Evolutionary conservation across 495 filamentous ascomycete genomes (phyloP), one percentile per base, ranked within the genome.

Genomic region (Gamarada debralockiae): DNA sequence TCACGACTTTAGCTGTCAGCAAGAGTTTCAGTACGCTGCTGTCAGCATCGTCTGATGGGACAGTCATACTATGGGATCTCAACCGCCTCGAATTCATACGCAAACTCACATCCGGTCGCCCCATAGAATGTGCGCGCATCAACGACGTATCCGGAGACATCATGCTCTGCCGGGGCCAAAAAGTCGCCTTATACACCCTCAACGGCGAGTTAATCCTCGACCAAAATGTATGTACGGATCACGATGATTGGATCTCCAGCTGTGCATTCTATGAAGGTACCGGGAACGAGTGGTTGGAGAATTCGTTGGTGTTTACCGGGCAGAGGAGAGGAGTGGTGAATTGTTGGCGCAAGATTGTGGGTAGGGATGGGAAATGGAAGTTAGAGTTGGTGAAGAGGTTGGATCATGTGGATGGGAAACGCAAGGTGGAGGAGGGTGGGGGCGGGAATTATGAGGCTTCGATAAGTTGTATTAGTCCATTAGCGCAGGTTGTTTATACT

Each of bases 191-290:
- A n/a, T 97, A 87, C 65, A 93, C 89, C 0, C 74, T 98, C 21
- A 98, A 98, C 59, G 93, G 93, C 8, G 79, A 86, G 22, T 55
- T 91, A 0, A 67, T 97, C 12, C 74, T 96, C 1, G 84, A 92
- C 48, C 87, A 95, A 62, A 82, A 82, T 24, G 80, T 95, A 3
- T 90, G 86, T 49, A 79, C 82, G 3, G 78, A 82, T 7, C 69
- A 69, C 10, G 90, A 93, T 27, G 89, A 93, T 55, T 79, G 70
- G 27, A 79, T 97, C 8, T 70, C 85, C 31, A 83, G 83, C 14
- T 96, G 91, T 58, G 87, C 91, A 12, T 96, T 95, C 67, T 97
- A 97, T 72, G 92, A 98, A 66, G 93, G 93, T 0, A 76, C 82
- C 0, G 85, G 86, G 0, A 96, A 91, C 58, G 93, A 96, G 72